Conservation (phyloP, 768 basidiomycete species). For the Grammothele lineata region DNA sequence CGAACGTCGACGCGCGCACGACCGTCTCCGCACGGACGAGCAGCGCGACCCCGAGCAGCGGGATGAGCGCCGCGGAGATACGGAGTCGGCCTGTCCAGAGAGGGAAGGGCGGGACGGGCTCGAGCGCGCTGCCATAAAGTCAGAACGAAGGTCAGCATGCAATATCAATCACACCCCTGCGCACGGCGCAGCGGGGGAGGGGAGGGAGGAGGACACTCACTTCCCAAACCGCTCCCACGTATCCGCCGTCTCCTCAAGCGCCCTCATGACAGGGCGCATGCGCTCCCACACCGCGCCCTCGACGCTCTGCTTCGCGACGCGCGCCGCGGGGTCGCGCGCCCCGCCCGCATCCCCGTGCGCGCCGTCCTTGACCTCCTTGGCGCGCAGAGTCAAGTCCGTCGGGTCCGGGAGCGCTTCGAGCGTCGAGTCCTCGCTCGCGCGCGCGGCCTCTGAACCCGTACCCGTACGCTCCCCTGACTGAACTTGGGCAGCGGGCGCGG, state of each 20-base stretch:
- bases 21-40: conserved; percentile 29
- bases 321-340: conserved; percentile 26
- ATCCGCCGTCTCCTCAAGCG: conserved; percentile 31
- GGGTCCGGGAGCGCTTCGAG: conserved; percentile 27
- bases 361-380: conserved; percentile 25
- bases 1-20: conserved; percentile 26
- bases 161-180: too few species aligned
- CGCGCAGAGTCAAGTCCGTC: conserved; percentile 25
- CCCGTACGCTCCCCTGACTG: conserved; percentile 17
- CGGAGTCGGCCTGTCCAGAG: conserved; percentile 18
- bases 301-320: conserved; percentile 26
- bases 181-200: too few species aligned
- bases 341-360: conserved; percentile 9
- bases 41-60: conserved; percentile 26
- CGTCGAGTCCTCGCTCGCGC: conserved; percentile 20
- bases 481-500: too few species aligned
- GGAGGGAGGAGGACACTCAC: conserved; percentile 9
- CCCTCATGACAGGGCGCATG: conserved; percentile 31
- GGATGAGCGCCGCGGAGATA: conserved; percentile 28
- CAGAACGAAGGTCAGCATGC: neutral
- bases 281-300: conserved; percentile 30
- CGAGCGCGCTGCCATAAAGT: conserved; percentile 27
- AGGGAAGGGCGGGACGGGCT: conserved; percentile 35
- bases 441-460: conserved; percentile 16
- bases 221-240: conserved; percentile 39